Percentiles rank a stretch among this genome's conserved stretches.
phyloP scores from a whole-genome alignment of 202 grass and related monocot species.

The Dendrocalamus latiflorus region DNA sequence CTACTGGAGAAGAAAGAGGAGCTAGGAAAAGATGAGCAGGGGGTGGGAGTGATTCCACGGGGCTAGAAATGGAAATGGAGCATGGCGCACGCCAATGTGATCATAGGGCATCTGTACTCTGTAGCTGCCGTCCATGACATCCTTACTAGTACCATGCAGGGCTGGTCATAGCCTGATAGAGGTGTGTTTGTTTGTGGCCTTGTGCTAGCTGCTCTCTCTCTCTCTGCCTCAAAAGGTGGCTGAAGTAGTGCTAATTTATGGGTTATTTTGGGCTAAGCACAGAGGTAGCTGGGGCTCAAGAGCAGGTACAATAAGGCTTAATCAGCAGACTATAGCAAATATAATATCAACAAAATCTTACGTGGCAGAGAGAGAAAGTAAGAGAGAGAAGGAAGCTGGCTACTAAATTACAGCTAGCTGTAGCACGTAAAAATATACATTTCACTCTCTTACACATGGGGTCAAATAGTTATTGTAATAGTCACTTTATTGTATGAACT shows the following conservation, averaged over 20 bases:
- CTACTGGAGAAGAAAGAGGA: not conserved
- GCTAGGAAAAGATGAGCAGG: not conserved
- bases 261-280: not conserved
- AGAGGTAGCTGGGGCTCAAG: not conserved
- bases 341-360: no score
- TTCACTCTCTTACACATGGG: no score
- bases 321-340: no score
- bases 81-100: not conserved
- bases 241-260: not conserved
- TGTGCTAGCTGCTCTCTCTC: not conserved
- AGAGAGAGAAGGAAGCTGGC: no score
- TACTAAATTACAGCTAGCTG: no score
- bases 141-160: not conserved
- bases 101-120: constrained; percentile 18
- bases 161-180: not conserved
- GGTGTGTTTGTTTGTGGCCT: not conserved
- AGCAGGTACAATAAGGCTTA: no score
- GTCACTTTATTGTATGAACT: no score
- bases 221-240: not conserved
- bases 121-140: constrained; percentile 18
- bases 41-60: not conserved
- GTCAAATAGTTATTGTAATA: no score
- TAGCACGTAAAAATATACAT: no score
- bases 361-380: no score
- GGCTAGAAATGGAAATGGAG: constrained; percentile 7